Base-by-base conservation (phyloP, 2,329 filamentous ascomycete species). In the Fusarium clavum region DNA sequence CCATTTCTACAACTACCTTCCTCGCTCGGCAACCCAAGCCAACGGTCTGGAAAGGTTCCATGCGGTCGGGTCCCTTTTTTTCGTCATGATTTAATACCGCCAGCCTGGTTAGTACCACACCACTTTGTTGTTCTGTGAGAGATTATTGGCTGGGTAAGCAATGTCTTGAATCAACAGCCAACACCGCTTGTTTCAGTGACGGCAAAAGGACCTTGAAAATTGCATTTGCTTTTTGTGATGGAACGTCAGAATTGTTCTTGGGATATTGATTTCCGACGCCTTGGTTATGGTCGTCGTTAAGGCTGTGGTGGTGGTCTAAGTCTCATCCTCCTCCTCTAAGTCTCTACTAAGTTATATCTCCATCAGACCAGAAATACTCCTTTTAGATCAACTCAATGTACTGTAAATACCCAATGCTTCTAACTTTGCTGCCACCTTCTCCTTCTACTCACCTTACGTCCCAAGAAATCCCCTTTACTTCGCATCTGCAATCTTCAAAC, bases 201-300 rank as follows among this genome's bases (percentile, higher is more conserved):
- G 32, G 13, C 61, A 66, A 66, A 66, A 66, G 63, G 38, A 66
- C 61, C 63, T 66, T 66, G 63, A 66, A 66, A 66, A 46, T 32
- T 13, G 18, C 20, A 14, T 12, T 47, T 66, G 34, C 34, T 49
- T 55, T 48, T 65, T 29, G 24, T 41, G 48, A 41, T n/a, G 1
- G 18, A 16, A 8, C 18, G 30, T 49, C 24, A 40, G 16, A 18
- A 57, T 27, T 27, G 3, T 24, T 16, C 24, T 24, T 25, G 24
- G 27, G 20, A 44, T 24, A 24, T 38, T 24, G 24, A 13, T 22
- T 40, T 57, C 30, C 34, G 54, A 20, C 16, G 9, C 12, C 11
- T 8, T 20, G 18, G 32, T 9, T 27, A 12, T 29, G n/a, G 16
- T 52, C 10, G 32, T 40, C 4, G 12, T 12, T 30, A 52, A 52